Conservation (phyloP, 352 stramenopile species). For the Phytophthora sansomeana region DNA sequence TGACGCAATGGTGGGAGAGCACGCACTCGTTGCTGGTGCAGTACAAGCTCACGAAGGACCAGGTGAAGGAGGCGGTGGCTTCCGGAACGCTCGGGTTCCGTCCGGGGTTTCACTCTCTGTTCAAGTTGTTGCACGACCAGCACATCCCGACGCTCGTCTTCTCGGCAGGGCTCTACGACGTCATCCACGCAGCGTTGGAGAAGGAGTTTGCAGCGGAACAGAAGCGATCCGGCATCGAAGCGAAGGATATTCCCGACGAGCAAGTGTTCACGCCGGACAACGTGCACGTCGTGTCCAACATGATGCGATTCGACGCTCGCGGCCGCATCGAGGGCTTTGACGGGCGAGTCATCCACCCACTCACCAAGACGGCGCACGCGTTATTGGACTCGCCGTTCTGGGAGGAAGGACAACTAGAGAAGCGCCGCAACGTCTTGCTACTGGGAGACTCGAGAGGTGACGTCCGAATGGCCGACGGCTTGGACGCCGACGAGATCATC, state of each 20-base stretch:
- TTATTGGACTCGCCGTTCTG: constrained; percentile 68
- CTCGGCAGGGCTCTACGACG: constrained; percentile 66
- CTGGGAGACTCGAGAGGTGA: constrained; percentile 73
- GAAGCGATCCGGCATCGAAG: constrained; percentile 5
- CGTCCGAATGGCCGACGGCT: constrained; percentile 60
- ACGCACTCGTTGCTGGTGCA: constrained; percentile 58
- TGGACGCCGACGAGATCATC: constrained; percentile 68
- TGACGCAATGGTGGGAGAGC: constrained; percentile 69
- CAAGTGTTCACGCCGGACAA: constrained; percentile 43
- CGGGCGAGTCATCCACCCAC: constrained; percentile 70
- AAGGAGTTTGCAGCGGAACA: constrained; percentile 45
- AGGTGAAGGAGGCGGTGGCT: constrained; percentile 49
- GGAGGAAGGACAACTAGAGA: constrained; percentile 54
- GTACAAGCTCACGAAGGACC: constrained; percentile 49
- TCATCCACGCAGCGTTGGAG: constrained; percentile 58
- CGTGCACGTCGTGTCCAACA: constrained; percentile 79
- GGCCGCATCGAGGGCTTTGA: constrained; percentile 63
- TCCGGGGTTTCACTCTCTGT: constrained; percentile 57
- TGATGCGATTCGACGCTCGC: constrained; percentile 70
- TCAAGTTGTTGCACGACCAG: constrained; percentile 40
- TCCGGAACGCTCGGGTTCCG: constrained; percentile 52
- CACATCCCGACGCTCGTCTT: constrained; percentile 68
- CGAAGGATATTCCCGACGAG: neutral
- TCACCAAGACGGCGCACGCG: constrained; percentile 83
- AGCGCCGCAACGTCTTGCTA: constrained; percentile 73